These are phyloP conservation scores for Jamesozyma hellenica DNA, from an alignment of 805 yeast genomes.

Conservation along the genomic window DNA sequence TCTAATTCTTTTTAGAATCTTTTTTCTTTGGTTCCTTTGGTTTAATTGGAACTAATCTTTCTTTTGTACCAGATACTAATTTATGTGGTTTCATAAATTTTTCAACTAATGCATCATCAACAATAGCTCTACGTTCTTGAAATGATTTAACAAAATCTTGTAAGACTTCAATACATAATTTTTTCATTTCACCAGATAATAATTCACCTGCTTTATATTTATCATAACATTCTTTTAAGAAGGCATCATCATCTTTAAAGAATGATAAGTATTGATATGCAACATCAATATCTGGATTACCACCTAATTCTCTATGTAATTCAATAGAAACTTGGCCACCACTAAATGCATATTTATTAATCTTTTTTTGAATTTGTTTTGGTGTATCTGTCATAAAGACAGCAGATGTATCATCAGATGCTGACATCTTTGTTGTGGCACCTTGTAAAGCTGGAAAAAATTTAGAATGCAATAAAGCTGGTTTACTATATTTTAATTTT, in stretches of 20 bases:
- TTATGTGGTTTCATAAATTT: constrained; percentile 79
- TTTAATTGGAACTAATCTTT: constrained; percentile 64
- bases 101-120: constrained; percentile 52
- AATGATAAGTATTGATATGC: constrained; percentile 88
- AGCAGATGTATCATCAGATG: constrained; percentile 81
- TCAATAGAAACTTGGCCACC: constrained; percentile 86
- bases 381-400: constrained; percentile 93
- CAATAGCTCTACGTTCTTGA: constrained; percentile 65
- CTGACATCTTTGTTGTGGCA: constrained; percentile 92
- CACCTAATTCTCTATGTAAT: constrained; percentile 84
- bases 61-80: constrained; percentile 62
- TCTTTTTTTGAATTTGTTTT: constrained; percentile 83
- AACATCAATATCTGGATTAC: constrained; percentile 91
- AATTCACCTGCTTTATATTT: constrained; percentile 72
- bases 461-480: constrained; percentile 84
- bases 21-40: constrained; percentile 36
- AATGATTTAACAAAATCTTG: constrained; percentile 71
- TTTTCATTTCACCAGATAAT: constrained; percentile 88
- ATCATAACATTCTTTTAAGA: constrained; percentile 49
- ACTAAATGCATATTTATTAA: constrained; percentile 91
- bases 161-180: constrained; percentile 68
- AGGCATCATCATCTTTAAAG: constrained; percentile 81
- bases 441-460: constrained; percentile 99
- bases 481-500: constrained; percentile 81
- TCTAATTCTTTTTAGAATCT: neutral